Evolutionary conservation across 2,329 filamentous ascomycete species (phyloP).

Genomic region (Penicillium sumatraense): DNA sequence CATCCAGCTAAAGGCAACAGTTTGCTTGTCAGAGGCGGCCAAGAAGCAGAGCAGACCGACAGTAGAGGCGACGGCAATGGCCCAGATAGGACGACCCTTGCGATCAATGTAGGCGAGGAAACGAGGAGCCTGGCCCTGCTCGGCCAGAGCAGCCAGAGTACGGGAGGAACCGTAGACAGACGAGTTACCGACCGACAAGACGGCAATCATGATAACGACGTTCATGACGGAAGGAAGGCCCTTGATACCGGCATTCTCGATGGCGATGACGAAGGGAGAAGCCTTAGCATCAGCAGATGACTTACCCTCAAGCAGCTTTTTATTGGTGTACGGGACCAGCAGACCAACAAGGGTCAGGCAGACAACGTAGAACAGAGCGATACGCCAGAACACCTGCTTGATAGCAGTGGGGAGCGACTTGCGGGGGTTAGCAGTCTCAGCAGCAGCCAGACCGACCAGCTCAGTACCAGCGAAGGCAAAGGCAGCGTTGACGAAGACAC

Average conservation of each 20-base stretch:
- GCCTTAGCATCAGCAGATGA: constrained; percentile 70
- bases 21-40: constrained; percentile 65
- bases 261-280: constrained; percentile 93
- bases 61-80: constrained; percentile 69
- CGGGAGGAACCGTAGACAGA: constrained; percentile 89
- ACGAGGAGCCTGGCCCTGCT: constrained; percentile 80
- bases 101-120: constrained; percentile 82
- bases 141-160: constrained; percentile 85
- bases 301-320: constrained; percentile 62
- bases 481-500: constrained; percentile 66
- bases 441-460: constrained; percentile 64
- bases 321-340: constrained; percentile 74
- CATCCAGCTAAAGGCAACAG: constrained; percentile 77
- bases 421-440: constrained; percentile 61
- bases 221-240: constrained; percentile 90
- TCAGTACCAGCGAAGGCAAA: constrained; percentile 68
- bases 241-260: constrained; percentile 79
- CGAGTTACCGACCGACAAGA: constrained; percentile 89
- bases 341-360: constrained; percentile 80
- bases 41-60: constrained; percentile 80
- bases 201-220: constrained; percentile 87
- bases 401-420: constrained; percentile 83
- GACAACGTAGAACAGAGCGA: constrained; percentile 86
- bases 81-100: constrained; percentile 75
- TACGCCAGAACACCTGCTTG: constrained; percentile 95